These are phyloP conservation scores for Penstemon barbatus DNA, from an alignment of 257 asterid species.

Conservation along the genomic window DNA sequence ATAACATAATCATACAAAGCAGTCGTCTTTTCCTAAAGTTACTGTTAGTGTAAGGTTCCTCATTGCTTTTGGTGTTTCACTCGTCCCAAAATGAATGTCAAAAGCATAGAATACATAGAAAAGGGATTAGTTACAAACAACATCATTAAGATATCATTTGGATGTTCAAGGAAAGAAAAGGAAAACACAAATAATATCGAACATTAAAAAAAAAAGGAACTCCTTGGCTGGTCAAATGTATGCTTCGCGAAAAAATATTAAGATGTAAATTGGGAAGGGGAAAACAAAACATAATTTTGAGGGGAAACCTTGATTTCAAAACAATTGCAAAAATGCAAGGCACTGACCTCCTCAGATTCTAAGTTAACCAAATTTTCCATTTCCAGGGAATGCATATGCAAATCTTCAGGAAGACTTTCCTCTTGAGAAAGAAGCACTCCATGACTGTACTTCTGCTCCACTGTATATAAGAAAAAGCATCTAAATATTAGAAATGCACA, in stretches of 20 bases:
- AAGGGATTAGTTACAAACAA: no score
- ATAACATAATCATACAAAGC: no score
- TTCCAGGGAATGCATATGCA: slow-evolving; percentile 33
- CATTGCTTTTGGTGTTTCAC: no score
- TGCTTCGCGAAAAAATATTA: neutral
- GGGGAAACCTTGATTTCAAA: slow-evolving; percentile 27
- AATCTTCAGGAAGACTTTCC: slow-evolving; percentile 51
- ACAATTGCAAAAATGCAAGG: slow-evolving; percentile 22
- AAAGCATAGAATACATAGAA: no score
- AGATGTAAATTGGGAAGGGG: slow-evolving; percentile 1
- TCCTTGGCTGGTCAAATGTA: no score
- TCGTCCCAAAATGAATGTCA: no score
- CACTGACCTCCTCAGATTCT: slow-evolving; percentile 63
- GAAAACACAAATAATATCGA: no score
- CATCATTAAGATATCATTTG: no score
- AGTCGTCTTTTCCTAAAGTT: no score
- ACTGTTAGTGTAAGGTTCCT: no score
- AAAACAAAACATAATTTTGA: slow-evolving; percentile 13
- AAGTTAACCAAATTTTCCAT: slow-evolving; percentile 36
- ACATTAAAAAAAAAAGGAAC: no score
- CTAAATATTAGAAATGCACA: slow-evolving; percentile 15
- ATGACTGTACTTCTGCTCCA: slow-evolving; percentile 36
- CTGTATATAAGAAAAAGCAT: slow-evolving; percentile 39
- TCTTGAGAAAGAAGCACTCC: slow-evolving; percentile 40
- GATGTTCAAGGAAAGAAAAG: no score